Percentiles rank a stretch among this genome's conserved stretches.
These are phyloP conservation scores for Kodamaea lidongshanica DNA, from an alignment of 805 yeast species.

Conservation along the genomic window DNA sequence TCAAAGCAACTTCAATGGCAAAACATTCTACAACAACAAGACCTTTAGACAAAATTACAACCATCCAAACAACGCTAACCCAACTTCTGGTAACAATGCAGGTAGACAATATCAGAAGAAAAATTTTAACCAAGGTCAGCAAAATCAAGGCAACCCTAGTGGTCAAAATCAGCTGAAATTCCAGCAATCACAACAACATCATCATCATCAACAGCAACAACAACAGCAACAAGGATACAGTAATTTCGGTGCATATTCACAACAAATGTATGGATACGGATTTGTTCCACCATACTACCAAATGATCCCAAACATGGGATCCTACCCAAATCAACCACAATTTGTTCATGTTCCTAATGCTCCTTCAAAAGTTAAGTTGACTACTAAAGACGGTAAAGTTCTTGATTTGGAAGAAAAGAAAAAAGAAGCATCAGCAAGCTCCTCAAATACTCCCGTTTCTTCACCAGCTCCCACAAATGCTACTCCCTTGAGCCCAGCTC, in stretches of 20 bases:
- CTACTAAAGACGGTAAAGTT: slow-evolving; percentile 38
- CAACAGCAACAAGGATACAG: slow-evolving; percentile 11
- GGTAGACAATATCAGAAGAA: slow-evolving; percentile 3
- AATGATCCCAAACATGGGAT: slow-evolving; percentile 15
- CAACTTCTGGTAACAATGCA: slow-evolving; percentile 4
- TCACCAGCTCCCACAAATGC: slow-evolving; percentile 22
- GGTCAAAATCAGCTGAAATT: slow-evolving; percentile 11
- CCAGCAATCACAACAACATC: slow-evolving; percentile 5
- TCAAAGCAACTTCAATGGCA: slow-evolving; percentile 8
- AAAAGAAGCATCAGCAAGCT: slow-evolving; percentile 19
- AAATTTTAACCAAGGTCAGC: neutral
- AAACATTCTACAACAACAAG: slow-evolving; percentile 14
- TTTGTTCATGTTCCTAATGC: slow-evolving; percentile 11
- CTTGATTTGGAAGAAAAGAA: slow-evolving; percentile 39
- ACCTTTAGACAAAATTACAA: slow-evolving; percentile 13
- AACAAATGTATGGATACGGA: slow-evolving; percentile 23
- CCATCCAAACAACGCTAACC: slow-evolving; percentile 8
- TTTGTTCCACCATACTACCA: slow-evolving; percentile 24
- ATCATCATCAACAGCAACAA: slow-evolving; percentile 7
- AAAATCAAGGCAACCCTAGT: slow-evolving; percentile 1
- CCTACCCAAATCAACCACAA: slow-evolving; percentile 6
- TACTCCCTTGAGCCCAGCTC: slow-evolving; percentile 5
- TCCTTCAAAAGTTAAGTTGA: slow-evolving; percentile 28
- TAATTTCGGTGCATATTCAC: slow-evolving; percentile 18
- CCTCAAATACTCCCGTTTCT: slow-evolving; percentile 25